phyloP scores from a whole-genome alignment of 2,329 filamentous ascomycete genomes.

The Aspergillus bombycis region DNA sequence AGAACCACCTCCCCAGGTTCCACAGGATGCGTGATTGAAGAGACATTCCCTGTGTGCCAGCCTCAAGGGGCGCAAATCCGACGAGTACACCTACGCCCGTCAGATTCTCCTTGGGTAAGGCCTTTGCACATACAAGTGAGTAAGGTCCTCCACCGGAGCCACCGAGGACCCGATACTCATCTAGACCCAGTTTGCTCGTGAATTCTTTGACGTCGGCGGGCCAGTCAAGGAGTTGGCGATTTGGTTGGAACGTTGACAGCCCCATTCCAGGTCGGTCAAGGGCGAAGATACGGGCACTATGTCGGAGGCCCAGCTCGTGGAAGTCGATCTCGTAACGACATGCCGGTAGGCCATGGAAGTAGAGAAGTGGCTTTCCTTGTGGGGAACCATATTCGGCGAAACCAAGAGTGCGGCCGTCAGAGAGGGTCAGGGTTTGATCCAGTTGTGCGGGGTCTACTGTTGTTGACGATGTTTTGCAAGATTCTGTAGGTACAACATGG shows the following conservation, averaged over 20 bases:
- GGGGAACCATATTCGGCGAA: conserved; percentile 48
- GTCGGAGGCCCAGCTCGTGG: conserved; percentile 39
- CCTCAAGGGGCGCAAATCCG: background rate
- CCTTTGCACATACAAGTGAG: conserved; percentile 50
- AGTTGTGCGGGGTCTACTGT: background rate
- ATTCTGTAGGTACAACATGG: too few relatives aligned
- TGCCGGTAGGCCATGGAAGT: conserved; percentile 49
- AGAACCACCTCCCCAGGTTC: background rate
- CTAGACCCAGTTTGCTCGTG: conserved; percentile 43
- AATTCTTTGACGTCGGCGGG: conserved; percentile 48
- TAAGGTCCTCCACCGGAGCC: conserved; percentile 54
- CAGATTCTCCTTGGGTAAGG: conserved; percentile 31
- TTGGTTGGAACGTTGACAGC: conserved; percentile 42
- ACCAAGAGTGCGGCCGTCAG: conserved; percentile 45
- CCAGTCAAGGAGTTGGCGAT: conserved; percentile 45
- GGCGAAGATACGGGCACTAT: conserved; percentile 44
- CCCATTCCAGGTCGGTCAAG: conserved; percentile 51
- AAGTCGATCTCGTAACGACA: conserved; percentile 47
- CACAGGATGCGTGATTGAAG: background rate
- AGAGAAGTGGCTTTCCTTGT: conserved; percentile 41
- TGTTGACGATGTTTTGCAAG: background rate
- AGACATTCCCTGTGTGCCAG: background rate
- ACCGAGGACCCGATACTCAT: conserved; percentile 49
- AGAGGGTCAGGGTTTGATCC: conserved; percentile 25
- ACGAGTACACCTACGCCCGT: background rate